Percentiles rank a stretch among this genome's conserved stretches.
phyloP scores from a whole-genome alignment of 768 basidiomycete species.

The Aureoboletus auriporus region DNA sequence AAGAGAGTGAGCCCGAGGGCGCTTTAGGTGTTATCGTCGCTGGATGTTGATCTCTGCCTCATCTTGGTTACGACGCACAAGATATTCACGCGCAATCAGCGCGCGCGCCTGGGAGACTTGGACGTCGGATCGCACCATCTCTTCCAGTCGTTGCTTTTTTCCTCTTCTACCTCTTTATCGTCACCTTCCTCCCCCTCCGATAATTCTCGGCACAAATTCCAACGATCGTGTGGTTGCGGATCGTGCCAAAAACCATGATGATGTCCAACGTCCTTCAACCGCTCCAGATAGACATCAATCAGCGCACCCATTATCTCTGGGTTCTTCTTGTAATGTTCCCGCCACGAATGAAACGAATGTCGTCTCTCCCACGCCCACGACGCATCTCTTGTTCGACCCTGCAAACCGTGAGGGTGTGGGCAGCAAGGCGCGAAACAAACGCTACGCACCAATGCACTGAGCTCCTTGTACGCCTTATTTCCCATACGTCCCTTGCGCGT shows the following conservation, averaged over 20 bases:
- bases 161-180: conserved; percentile 8
- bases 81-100: conserved; percentile 1
- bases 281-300: conserved; percentile 32
- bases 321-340: conserved; percentile 54
- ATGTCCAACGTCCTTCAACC: conserved; percentile 14
- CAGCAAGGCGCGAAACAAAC: not conserved
- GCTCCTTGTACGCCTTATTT: conserved; percentile 40
- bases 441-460: conserved; percentile 49
- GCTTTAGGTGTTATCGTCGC: conserved; percentile 11
- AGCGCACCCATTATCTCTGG: conserved; percentile 35
- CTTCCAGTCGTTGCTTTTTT: conserved; percentile 1
- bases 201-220: not conserved
- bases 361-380: conserved; percentile 36
- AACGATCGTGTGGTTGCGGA: conserved; percentile 14
- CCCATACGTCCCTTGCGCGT: conserved; percentile 42
- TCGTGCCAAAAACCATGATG: conserved; percentile 21
- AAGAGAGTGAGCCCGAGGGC: conserved; percentile 9
- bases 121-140: not conserved
- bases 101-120: no score
- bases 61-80: conserved; percentile 1
- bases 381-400: conserved; percentile 31
- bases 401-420: not conserved
- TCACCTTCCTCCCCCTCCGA: conserved; percentile 15
- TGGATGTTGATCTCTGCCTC: not conserved
- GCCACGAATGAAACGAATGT: conserved; percentile 62